These are phyloP conservation scores for Rhodotorula sp. DNA, from an alignment of 1,284 basidiomycete species.

Conservation along the genomic window DNA sequence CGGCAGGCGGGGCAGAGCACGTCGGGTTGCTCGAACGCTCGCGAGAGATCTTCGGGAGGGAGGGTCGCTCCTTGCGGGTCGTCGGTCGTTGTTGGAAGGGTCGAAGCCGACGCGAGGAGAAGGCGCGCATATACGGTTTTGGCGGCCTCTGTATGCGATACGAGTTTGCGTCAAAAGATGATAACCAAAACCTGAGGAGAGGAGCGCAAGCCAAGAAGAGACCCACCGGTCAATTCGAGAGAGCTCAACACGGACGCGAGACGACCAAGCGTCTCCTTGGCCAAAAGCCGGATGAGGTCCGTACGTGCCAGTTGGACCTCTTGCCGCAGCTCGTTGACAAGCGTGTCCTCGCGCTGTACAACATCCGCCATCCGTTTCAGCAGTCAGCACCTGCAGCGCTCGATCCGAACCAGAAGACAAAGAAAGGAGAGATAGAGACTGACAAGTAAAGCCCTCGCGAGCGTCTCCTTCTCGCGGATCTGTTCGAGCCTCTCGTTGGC, in stretches of 20 bases:
- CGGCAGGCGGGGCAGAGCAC: conserved; percentile 27
- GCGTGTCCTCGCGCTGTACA: neutral
- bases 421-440: neutral
- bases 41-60: conserved; percentile 12
- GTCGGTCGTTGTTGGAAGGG: neutral
- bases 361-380: too few species aligned
- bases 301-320: neutral
- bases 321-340: neutral
- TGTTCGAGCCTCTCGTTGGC: conserved; percentile 1
- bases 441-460: conserved; percentile 10
- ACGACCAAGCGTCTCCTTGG: neutral
- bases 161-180: neutral
- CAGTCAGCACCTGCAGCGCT: neutral
- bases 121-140: conserved; percentile 13
- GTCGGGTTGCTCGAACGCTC: conserved; percentile 6
- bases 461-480: conserved; percentile 8
- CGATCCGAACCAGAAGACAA: neutral
- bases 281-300: neutral
- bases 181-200: too few species aligned
- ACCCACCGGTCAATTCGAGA: neutral
- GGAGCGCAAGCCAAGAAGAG: too few species aligned
- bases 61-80: neutral
- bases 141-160: neutral
- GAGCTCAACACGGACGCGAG: neutral
- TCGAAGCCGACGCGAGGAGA: conserved; percentile 25